Evolutionary conservation across 768 basidiomycete genomes (phyloP), one percentile per base, ranked within the genome.

Genomic region (Rhodotorula paludigena): DNA sequence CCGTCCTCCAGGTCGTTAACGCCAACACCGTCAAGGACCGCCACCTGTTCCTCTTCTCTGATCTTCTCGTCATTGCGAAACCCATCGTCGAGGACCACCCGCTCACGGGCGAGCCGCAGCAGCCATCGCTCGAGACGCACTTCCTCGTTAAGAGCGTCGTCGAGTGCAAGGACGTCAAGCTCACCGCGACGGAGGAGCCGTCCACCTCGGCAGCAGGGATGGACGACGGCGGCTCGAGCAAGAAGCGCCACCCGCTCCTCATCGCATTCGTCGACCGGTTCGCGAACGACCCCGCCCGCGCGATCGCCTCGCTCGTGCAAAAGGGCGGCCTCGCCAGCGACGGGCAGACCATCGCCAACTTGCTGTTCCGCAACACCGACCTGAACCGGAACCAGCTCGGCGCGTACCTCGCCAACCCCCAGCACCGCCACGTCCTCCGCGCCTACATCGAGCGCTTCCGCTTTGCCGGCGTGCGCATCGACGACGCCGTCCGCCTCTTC

Each of bases 41-140:
- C 18, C 90, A 91, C 80, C 84, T 98, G 16, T 93, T 98, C 81
- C 83, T 98, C n/a, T 99, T 99, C 83, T 91, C 82, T 78, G 96
- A 99, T 77, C 84, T 98, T 60, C 84, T 98, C 61, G 84, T 98
- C 78, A 85, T 98, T 72, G 88, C 93, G 47, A 98, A 98, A 78
- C 92, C 92, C 20, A 82, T 92, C 66, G 81, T 86, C 60, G 83
- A 85, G 44, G 86, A 88, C 51, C 77, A 79, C 25, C 72, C 77
- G 14, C 55, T 56, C 25, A 75, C 76, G 5, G 79, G 83, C 63
- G 84, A 85, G 63, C 84, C 85, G 32, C 80, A 82, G 62, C 80
- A 81, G 4, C 71, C 74, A 5, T 77, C 82, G 28, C 77, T 83
- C 59, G 91, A 92, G 73, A 83, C 87, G 75, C 86, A 85, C 76